Evolutionary conservation across 1,139 yeast species (phyloP).

Genomic region (Geotrichum europaeum): DNA sequence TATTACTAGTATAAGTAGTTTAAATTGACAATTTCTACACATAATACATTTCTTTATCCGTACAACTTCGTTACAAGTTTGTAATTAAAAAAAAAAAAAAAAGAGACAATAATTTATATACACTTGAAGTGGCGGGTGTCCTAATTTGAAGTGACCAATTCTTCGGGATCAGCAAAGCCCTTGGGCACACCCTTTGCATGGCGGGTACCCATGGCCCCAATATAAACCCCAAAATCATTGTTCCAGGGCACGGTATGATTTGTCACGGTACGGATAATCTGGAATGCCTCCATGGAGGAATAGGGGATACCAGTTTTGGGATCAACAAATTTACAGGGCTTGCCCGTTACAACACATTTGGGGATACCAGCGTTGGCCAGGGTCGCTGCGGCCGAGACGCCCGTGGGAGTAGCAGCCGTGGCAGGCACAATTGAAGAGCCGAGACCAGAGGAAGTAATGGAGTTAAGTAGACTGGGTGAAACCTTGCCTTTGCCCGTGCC

Average conservation of each 20-base stretch:
- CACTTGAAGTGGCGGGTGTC: neutral
- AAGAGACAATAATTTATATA: neutral
- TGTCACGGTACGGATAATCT: slow-evolving; percentile 59
- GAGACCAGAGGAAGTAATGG: neutral
- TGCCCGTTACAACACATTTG: slow-evolving; percentile 72
- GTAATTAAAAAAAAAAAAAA: neutral
- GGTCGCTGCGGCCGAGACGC: slow-evolving; percentile 18
- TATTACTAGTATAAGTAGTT: neutral
- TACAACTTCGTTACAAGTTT: neutral
- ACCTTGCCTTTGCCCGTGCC: slow-evolving; percentile 1
- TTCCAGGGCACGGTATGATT: slow-evolving; percentile 68
- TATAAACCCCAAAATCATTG: slow-evolving; percentile 62
- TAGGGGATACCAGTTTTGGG: slow-evolving; percentile 80
- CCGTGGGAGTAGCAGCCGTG: slow-evolving; percentile 17
- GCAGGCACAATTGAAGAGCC: slow-evolving; percentile 17
- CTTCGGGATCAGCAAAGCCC: slow-evolving; percentile 44
- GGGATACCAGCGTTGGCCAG: slow-evolving; percentile 17
- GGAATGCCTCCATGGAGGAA: slow-evolving; percentile 72
- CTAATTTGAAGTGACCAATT: neutral
- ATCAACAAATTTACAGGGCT: slow-evolving; percentile 77
- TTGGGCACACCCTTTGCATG: slow-evolving; percentile 89
- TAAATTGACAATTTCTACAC: neutral
- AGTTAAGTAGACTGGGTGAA: neutral
- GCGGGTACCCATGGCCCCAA: slow-evolving; percentile 51
- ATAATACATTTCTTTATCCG: neutral